Evolutionary conservation across 2,329 filamentous ascomycete species (phyloP).

Genomic region (Fusarium penzigii): DNA sequence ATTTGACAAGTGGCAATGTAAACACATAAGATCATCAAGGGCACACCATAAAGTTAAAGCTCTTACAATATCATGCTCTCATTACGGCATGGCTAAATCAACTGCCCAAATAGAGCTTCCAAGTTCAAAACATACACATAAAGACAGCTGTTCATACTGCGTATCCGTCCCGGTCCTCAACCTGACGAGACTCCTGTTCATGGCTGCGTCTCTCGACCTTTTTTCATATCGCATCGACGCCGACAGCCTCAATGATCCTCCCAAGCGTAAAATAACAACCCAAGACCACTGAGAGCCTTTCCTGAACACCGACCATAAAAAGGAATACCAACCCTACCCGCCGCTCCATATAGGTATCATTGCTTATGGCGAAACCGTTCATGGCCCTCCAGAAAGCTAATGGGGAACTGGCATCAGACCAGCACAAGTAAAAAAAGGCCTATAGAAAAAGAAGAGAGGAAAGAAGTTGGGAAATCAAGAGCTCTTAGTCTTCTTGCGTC

Average conservation of each 20-base stretch:
- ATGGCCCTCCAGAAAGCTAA: conserved; percentile 15
- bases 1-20: no score
- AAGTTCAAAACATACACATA: conserved; percentile 23
- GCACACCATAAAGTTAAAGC: neutral
- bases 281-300: conserved; percentile 3
- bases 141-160: conserved; percentile 9
- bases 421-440: conserved; percentile 8
- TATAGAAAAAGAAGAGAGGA: conserved; percentile 19
- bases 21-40: no score
- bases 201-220: conserved; percentile 2
- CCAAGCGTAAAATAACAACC: conserved; percentile 16
- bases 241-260: conserved; percentile 12
- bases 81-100: conserved; percentile 30
- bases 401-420: conserved; percentile 14
- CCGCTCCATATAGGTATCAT: conserved; percentile 26
- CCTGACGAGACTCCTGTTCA: conserved; percentile 3
- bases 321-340: conserved; percentile 19
- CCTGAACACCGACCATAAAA: conserved; percentile 28
- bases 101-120: conserved; percentile 25
- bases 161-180: conserved; percentile 11
- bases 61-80: conserved; percentile 31
- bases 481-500: conserved; percentile 58
- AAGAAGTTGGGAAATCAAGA: conserved; percentile 28
- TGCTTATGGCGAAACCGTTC: conserved; percentile 14
- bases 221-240: conserved; percentile 8